These are phyloP conservation scores for Phaeophleospora eucalypticola DNA, from an alignment of 2,329 filamentous ascomycete species.

Conservation along the genomic window DNA sequence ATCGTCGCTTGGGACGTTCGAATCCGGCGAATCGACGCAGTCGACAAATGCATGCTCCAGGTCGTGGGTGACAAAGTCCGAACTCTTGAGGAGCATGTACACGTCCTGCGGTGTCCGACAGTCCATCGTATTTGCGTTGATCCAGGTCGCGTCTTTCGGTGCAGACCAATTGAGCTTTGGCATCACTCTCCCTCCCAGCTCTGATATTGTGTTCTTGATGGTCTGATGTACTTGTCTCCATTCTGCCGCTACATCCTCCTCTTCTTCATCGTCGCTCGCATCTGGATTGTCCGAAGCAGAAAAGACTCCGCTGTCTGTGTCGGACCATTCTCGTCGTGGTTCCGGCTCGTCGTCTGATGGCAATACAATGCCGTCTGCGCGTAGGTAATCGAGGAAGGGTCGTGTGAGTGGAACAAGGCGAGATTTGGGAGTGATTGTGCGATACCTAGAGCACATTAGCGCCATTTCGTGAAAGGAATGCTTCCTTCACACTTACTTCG, in stretches of 20 bases:
- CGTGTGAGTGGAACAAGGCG: slow-evolving; percentile 72
- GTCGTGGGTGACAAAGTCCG: slow-evolving; percentile 91
- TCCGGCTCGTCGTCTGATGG: slow-evolving; percentile 58
- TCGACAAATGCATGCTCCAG: slow-evolving; percentile 89
- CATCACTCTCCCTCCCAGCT: slow-evolving; percentile 78
- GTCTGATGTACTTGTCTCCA: slow-evolving; percentile 70
- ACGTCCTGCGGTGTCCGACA: slow-evolving; percentile 86
- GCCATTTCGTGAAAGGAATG: too few species aligned
- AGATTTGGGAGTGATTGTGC: slow-evolving; percentile 76
- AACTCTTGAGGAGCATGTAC: slow-evolving; percentile 89
- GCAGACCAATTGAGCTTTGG: slow-evolving; percentile 98
- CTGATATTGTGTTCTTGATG: slow-evolving; percentile 72
- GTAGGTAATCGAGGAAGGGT: slow-evolving; percentile 79
- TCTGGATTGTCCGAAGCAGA: slow-evolving; percentile 37
- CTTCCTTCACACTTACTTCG: too few species aligned
- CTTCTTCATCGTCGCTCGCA: slow-evolving; percentile 47
- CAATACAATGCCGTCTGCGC: slow-evolving; percentile 86
- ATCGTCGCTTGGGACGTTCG: slow-evolving; percentile 24
- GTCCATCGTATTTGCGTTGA: slow-evolving; percentile 83
- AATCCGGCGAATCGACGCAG: slow-evolving; percentile 43
- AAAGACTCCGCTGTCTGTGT: slow-evolving; percentile 52
- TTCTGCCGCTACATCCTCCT: slow-evolving; percentile 58
- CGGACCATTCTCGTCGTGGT: slow-evolving; percentile 35
- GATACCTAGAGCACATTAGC: too few species aligned
- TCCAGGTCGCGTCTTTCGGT: slow-evolving; percentile 94